Evolutionary conservation across 2,329 filamentous ascomycete genomes (phyloP).

Genomic region (Cladorrhinum sp.): DNA sequence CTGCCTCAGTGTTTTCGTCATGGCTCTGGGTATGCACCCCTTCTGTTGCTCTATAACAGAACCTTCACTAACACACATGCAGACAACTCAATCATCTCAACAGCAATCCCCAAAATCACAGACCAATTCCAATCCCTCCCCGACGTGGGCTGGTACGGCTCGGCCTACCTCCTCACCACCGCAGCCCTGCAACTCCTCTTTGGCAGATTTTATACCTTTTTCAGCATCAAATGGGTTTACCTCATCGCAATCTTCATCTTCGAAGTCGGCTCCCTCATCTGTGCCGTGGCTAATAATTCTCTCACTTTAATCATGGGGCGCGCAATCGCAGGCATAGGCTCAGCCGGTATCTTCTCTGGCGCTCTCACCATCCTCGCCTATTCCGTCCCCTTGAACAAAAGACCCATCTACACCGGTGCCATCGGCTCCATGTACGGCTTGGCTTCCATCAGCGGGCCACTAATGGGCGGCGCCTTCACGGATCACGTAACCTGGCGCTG

Average conservation of each 20-base stretch:
- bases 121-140: conserved; percentile 39
- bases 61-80: neutral
- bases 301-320: conserved; percentile 32
- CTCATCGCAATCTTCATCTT: conserved; percentile 38
- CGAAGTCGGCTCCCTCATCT: conserved; percentile 40
- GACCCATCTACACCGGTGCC: conserved; percentile 35
- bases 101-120: conserved; percentile 40
- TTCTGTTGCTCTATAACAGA: neutral
- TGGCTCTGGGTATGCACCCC: conserved; percentile 39
- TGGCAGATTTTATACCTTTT: conserved; percentile 42
- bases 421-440: conserved; percentile 45
- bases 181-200: conserved; percentile 37
- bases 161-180: conserved; percentile 39
- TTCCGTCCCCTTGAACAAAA: conserved; percentile 28
- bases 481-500: conserved; percentile 35
- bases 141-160: conserved; percentile 47
- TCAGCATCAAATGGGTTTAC: conserved; percentile 38
- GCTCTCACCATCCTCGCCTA: conserved; percentile 37
- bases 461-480: conserved; percentile 30
- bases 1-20: conserved; percentile 44
- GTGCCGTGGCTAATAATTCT: conserved; percentile 32
- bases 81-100: conserved; percentile 39
- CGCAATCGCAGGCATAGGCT: conserved; percentile 34
- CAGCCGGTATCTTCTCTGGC: conserved; percentile 43
- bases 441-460: conserved; percentile 33